phyloP scores from a whole-genome alignment of 2,329 filamentous ascomycete genomes.

The Emergomyces africanus region DNA sequence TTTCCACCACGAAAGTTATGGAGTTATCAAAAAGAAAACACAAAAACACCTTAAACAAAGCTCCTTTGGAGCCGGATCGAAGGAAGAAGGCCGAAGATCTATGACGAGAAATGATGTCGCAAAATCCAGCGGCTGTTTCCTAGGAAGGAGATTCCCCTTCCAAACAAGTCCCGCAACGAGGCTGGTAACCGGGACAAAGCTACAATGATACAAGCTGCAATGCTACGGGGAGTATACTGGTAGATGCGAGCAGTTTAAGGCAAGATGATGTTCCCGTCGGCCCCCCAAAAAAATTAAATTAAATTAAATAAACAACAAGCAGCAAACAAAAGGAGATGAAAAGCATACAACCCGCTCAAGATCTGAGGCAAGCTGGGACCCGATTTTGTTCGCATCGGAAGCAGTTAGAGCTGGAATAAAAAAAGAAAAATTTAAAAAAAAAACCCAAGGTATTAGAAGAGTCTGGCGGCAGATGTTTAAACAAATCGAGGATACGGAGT shows the following conservation, averaged over 20 bases:
- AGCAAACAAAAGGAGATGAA: background rate
- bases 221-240: too few species aligned
- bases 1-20: too few species aligned
- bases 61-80: background rate
- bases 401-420: background rate
- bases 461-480: too few species aligned
- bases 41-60: too few species aligned
- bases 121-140: background rate
- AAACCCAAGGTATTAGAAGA: too few species aligned
- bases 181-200: background rate
- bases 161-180: background rate
- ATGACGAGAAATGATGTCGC: slow-evolving; percentile 1
- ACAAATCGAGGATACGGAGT: background rate
- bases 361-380: background rate
- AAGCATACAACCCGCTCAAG: too few species aligned
- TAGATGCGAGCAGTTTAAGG: too few species aligned
- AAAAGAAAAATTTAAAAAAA: too few species aligned
- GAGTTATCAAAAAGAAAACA: too few species aligned
- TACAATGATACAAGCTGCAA: background rate
- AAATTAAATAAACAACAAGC: too few species aligned
- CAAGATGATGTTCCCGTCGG: too few species aligned
- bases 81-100: background rate
- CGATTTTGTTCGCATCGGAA: background rate
- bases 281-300: too few species aligned
- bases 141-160: background rate